Percentiles rank a stretch among this genome's conserved stretches.
phyloP scores from a whole-genome alignment of 2,329 filamentous ascomycete genomes.

The Ophiostoma himal-ulmi region DNA sequence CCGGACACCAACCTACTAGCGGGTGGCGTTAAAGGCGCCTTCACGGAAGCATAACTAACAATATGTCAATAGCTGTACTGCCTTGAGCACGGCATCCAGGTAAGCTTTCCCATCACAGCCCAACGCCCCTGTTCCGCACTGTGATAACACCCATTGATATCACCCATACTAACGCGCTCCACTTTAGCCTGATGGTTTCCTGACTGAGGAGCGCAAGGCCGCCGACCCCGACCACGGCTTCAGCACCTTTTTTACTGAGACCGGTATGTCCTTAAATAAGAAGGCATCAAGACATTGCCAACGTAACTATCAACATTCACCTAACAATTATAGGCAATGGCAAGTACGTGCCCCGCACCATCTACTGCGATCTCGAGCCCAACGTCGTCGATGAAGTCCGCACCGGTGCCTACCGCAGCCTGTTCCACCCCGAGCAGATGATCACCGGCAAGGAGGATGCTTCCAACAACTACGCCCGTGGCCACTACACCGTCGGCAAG shows the following conservation, averaged over 20 bases:
- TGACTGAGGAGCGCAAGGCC: conserved; percentile 95
- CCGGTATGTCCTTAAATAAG: conserved; percentile 56
- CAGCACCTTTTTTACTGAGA: conserved; percentile 99
- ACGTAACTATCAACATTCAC: background rate
- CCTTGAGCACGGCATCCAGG: conserved; percentile 99
- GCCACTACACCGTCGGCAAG: conserved; percentile 99
- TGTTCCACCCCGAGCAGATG: conserved; percentile 99
- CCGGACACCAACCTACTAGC: background rate
- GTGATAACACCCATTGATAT: conserved; percentile 20
- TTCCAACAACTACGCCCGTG: conserved; percentile 99
- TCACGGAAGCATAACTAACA: conserved; percentile 18
- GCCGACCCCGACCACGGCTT: conserved; percentile 93
- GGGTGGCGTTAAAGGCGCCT: background rate
- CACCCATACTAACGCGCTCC: conserved; percentile 32
- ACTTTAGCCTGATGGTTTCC: conserved; percentile 87
- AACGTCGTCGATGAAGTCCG: conserved; percentile 99
- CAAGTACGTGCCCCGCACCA: conserved; percentile 97
- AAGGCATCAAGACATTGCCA: background rate
- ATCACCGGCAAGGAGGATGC: conserved; percentile 99
- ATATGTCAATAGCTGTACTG: conserved; percentile 77
- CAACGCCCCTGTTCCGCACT: conserved; percentile 22
- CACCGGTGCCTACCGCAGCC: conserved; percentile 88
- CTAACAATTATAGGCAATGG: conserved; percentile 64
- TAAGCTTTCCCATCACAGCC: conserved; percentile 42
- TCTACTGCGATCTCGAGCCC: conserved; percentile 99